phyloP scores from a whole-genome alignment of 2,329 filamentous ascomycete species.

The Alternaria sp. region DNA sequence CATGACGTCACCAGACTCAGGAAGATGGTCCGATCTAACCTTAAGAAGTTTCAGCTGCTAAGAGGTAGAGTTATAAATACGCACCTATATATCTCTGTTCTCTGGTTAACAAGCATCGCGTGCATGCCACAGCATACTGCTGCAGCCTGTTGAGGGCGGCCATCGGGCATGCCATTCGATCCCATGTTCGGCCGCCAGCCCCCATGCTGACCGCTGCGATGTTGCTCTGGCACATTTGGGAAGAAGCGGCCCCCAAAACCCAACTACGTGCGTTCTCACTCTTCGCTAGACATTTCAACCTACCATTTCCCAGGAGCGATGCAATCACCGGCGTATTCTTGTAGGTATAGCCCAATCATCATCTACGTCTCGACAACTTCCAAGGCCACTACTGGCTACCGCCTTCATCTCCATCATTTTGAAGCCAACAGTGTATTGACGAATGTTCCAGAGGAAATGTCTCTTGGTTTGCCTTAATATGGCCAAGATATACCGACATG shows the following conservation, averaged over 20 bases:
- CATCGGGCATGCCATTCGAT: neutral
- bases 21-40: no score
- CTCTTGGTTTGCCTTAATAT: neutral
- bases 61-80: no score
- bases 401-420: neutral
- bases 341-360: neutral
- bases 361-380: neutral
- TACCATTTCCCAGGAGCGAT: neutral
- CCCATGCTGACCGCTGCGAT: neutral
- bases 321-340: neutral
- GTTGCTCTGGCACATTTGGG: neutral
- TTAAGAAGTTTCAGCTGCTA: no score
- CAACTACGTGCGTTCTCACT: neutral
- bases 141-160: no score
- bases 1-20: neutral
- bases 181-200: no score
- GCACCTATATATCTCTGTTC: no score
- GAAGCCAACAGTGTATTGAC: fast-evolving
- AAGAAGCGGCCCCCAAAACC: neutral
- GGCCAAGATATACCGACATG: neutral
- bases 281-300: neutral
- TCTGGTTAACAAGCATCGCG: no score
- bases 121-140: no score
- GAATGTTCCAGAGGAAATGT: fast-evolving
- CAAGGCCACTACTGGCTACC: neutral